Conservation (phyloP, 345 rosid species). For the Turritis glabra region DNA sequence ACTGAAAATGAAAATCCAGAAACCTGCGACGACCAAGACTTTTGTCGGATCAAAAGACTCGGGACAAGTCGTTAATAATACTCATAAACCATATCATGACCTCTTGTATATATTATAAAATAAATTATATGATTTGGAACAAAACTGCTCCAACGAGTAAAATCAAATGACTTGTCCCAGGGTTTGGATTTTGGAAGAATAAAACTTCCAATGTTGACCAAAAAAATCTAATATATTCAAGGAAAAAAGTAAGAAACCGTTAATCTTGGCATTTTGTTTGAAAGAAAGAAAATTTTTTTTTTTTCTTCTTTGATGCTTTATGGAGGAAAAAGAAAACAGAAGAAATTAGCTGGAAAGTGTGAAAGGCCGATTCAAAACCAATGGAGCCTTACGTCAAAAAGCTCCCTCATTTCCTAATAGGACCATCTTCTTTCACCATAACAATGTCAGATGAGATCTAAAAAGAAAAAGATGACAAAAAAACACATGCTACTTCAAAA, state of each 20-base stretch:
- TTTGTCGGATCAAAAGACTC: constrained; percentile 29
- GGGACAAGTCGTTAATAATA: background rate
- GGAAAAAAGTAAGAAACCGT: background rate
- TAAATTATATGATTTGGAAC: background rate
- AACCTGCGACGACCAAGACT: constrained; percentile 24
- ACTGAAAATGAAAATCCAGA: background rate
- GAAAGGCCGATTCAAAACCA: constrained; percentile 7
- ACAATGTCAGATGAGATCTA: constrained; percentile 11
- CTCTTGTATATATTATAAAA: background rate
- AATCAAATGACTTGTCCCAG: background rate
- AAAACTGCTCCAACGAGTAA: background rate
- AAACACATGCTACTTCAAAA: constrained; percentile 28
- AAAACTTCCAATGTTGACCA: background rate
- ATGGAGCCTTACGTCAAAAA: constrained; percentile 7
- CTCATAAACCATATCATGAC: background rate
- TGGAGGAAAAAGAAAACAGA: background rate
- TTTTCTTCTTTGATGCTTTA: background rate
- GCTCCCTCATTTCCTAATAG: background rate
- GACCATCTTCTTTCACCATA: background rate
- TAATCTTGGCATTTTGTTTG: background rate
- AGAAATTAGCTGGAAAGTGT: constrained; percentile 27
- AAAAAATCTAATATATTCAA: background rate
- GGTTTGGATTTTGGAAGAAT: background rate
- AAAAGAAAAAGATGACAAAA: constrained; percentile 21
- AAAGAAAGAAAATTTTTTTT: background rate